phyloP scores from a whole-genome alignment of 331 rosid genomes.

The Pyrus hybrid region DNA sequence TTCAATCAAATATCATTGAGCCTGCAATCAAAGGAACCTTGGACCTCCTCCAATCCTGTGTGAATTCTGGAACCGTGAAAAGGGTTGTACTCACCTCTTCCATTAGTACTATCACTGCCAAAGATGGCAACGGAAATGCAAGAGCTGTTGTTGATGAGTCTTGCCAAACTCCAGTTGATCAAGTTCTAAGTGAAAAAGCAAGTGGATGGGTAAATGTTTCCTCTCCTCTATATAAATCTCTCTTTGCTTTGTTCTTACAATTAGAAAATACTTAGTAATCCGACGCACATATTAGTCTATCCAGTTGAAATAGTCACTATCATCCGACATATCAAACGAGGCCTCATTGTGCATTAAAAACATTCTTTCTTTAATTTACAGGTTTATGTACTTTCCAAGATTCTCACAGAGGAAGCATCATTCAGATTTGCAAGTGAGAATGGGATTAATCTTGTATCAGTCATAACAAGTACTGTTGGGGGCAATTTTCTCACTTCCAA shows the following conservation, averaged over 20 bases:
- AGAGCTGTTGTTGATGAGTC: constrained; percentile 62
- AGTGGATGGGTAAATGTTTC: constrained; percentile 64
- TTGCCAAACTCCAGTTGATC: constrained; percentile 47
- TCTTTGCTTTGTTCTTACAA: neutral
- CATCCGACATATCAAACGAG: too few species aligned
- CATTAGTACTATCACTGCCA: constrained; percentile 66
- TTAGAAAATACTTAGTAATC: too few species aligned
- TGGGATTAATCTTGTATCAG: constrained; percentile 59
- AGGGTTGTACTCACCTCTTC: constrained; percentile 86
- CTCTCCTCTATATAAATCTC: neutral
- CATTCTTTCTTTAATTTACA: constrained; percentile 1
- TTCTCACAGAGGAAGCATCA: constrained; percentile 69
- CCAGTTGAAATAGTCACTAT: too few species aligned
- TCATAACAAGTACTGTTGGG: constrained; percentile 68
- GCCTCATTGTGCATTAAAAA: neutral
- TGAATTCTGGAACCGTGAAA: constrained; percentile 64
- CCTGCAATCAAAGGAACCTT: constrained; percentile 63
- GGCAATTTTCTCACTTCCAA: constrained; percentile 67
- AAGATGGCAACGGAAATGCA: constrained; percentile 44
- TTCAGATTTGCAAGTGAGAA: constrained; percentile 66
- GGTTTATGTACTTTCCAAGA: constrained; percentile 78
- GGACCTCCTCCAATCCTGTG: constrained; percentile 59
- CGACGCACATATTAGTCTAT: too few species aligned
- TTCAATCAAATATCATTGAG: constrained; percentile 40
- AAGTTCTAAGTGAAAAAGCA: constrained; percentile 48